phyloP scores from a whole-genome alignment of 352 stramenopile species.

The Plasmopara halstedii region DNA sequence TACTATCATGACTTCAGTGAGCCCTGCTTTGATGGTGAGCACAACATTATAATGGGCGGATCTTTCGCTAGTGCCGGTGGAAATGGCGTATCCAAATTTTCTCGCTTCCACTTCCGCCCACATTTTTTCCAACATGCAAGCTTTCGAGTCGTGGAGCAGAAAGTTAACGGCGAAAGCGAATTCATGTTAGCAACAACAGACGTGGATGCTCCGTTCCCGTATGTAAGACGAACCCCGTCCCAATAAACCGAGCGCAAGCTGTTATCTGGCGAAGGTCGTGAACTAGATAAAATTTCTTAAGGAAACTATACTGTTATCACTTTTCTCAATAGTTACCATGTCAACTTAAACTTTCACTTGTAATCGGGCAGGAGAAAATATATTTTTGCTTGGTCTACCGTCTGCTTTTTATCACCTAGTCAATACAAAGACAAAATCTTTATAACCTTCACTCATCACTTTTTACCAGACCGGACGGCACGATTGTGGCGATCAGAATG shows the following conservation, averaged over 20 bases:
- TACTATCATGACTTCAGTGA: conserved; percentile 97
- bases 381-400: no score
- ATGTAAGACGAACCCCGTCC: conserved; percentile 55
- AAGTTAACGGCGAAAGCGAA: conserved; percentile 53
- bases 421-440: no score
- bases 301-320: no score
- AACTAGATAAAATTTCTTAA: conserved; percentile 1
- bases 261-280: conserved; percentile 6
- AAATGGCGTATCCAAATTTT: conserved; percentile 91
- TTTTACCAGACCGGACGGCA: no score
- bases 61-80: conserved; percentile 94
- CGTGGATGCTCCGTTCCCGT: conserved; percentile 59
- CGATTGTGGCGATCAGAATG: no score
- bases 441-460: no score
- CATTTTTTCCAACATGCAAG: conserved; percentile 97
- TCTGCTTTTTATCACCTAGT: no score
- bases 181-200: conserved; percentile 59
- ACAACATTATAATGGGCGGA: conserved; percentile 95
- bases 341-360: no score
- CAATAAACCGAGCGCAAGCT: conserved; percentile 41
- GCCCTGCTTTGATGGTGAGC: conserved; percentile 96
- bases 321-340: no score
- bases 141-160: conserved; percentile 89
- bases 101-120: conserved; percentile 94
- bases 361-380: no score